Percentiles rank a stretch among this genome's conserved stretches.
phyloP scores from a whole-genome alignment of 495 filamentous ascomycete species.

The Talaromyces ruber region DNA sequence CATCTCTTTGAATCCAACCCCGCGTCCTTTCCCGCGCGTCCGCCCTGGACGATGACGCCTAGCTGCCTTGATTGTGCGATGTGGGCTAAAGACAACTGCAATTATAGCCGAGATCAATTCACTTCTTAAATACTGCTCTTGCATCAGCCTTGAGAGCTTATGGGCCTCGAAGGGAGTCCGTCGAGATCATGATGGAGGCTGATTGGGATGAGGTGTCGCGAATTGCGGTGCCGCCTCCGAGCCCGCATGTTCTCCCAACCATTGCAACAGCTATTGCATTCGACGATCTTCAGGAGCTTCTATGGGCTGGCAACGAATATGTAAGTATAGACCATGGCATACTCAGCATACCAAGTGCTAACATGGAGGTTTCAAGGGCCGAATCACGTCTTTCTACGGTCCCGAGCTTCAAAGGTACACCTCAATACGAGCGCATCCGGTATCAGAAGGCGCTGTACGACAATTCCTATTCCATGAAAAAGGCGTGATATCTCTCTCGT shows the following conservation, averaged over 20 bases:
- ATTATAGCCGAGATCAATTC: neutral
- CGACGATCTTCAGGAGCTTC: slow-evolving; percentile 75
- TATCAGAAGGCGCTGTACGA: slow-evolving; percentile 59
- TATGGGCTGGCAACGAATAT: slow-evolving; percentile 88
- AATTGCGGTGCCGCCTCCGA: slow-evolving; percentile 60
- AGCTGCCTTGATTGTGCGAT: neutral
- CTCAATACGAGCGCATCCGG: slow-evolving; percentile 62
- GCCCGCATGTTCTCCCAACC: slow-evolving; percentile 51
- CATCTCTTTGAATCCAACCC: neutral
- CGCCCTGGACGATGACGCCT: neutral
- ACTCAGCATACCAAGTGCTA: neutral
- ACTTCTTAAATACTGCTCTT: neutral
- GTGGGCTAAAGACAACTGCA: neutral
- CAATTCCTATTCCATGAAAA: slow-evolving; percentile 82
- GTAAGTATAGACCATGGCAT: slow-evolving; percentile 39
- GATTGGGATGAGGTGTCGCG: slow-evolving; percentile 58
- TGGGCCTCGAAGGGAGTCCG: neutral
- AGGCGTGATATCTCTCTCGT: slow-evolving; percentile 72
- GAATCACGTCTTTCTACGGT: slow-evolving; percentile 77
- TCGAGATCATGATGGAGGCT: slow-evolving; percentile 28
- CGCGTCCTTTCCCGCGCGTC: slow-evolving; percentile 2
- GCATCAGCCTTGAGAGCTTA: neutral
- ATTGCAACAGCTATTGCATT: slow-evolving; percentile 70
- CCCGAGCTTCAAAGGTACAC: slow-evolving; percentile 72
- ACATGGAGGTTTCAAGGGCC: slow-evolving; percentile 45